Percentiles rank a stretch among this genome's conserved stretches.
These are phyloP conservation scores for Copromyces sp. DNA, from an alignment of 495 filamentous ascomycete species.

Conservation along the genomic window DNA sequence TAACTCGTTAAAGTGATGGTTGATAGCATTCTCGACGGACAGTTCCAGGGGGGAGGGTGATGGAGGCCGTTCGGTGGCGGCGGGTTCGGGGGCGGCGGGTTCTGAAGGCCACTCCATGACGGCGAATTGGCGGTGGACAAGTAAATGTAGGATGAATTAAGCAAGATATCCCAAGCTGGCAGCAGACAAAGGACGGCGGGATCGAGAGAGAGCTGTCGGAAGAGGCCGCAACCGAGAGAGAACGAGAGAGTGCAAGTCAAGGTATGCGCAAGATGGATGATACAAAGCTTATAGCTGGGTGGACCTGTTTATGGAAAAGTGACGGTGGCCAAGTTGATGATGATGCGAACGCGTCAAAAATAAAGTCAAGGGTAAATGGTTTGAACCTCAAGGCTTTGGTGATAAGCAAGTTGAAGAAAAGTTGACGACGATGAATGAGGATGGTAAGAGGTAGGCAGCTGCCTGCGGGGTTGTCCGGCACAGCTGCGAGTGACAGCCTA, in stretches of 20 bases:
- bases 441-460: neutral
- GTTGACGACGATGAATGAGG: neutral
- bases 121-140: neutral
- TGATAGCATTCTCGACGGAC: neutral
- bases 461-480: neutral
- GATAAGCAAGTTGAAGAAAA: neutral
- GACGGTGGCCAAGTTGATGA: neutral
- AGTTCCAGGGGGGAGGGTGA: neutral
- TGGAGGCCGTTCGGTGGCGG: neutral
- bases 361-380: neutral
- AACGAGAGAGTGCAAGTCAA: neutral
- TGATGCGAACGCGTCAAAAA: neutral
- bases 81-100: neutral
- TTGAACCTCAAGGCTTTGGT: neutral
- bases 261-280: neutral
- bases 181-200: neutral
- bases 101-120: neutral
- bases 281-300: neutral
- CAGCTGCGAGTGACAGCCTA: neutral
- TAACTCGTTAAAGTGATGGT: neutral
- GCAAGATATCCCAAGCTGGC: neutral
- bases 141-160: neutral
- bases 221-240: neutral
- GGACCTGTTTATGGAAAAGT: neutral
- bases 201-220: neutral